Evolutionary conservation across 2,329 filamentous ascomycete genomes (phyloP), one percentile per base, ranked within the genome.

Genomic region (Penicillium hordei): DNA sequence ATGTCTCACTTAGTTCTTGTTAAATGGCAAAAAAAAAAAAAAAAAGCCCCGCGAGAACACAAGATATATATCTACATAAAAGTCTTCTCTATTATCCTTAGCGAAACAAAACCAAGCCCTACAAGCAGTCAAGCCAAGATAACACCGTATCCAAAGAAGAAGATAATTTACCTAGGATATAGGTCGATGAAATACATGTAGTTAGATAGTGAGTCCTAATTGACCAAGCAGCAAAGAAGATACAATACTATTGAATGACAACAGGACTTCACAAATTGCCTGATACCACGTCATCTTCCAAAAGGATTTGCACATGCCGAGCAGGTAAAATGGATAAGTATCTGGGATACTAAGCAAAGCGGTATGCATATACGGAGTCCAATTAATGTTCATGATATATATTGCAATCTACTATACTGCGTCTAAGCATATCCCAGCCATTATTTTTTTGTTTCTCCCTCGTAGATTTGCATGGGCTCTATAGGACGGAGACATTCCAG

Each of bases 401-500:
- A 34, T 17, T 34, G 36, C 9, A n/a, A n/a, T n/a, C n/a, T n/a
- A n/a, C n/a, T n/a, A n/a, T n/a, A n/a, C n/a, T n/a, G n/a, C n/a
- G 13, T 33, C 27, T 21, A 23, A 3, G 19, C 29, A n/a, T 5
- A 21, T 10, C 29, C 10, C 5, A 43, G n/a, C 27, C 7, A 13
- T 33, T 13, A 12, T n/a, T n/a, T n/a, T 5, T 52, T 34, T 44
- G 27, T 44, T 44, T 42, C 8, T 31, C 10, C 31, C 40, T 38
- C 13, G 17, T 19, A 33, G 25, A 39, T 50, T 25, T 52, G 51
- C 33, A 43, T 57, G 12, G 19, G 15, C 19, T 27, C 21, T 4
- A 48, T 59, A 87, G 90, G 69, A 93, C 88, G 65, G 90, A 94
- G 70, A 94, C 93, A 83, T 83, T 82, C 69, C 90, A 94, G 77